phyloP scores from a whole-genome alignment of 2,329 filamentous ascomycete genomes.

The Arthrobotrys musiformis region DNA sequence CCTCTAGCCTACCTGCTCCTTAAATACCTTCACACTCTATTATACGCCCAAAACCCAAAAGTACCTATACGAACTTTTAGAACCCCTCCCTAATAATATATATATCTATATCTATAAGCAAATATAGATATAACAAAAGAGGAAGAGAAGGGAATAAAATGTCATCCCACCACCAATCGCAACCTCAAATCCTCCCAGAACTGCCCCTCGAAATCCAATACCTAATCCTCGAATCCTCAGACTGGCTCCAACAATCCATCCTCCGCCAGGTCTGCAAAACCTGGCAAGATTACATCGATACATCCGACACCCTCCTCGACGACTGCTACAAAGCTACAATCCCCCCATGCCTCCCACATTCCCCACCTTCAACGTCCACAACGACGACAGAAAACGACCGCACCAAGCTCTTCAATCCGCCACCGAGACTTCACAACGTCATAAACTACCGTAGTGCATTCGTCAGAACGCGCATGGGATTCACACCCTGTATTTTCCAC shows the following conservation, averaged over 20 bases:
- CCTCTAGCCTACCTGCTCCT: no score
- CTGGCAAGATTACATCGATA: slow-evolving; percentile 12
- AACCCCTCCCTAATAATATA: no score
- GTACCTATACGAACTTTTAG: no score
- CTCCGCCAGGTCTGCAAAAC: slow-evolving; percentile 10
- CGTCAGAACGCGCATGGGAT: not conserved
- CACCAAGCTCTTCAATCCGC: not conserved
- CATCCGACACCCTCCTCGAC: slow-evolving; percentile 10
- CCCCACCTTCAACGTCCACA: no score
- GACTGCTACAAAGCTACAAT: slow-evolving; percentile 3
- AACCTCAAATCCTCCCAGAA: not conserved
- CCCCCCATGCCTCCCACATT: no score
- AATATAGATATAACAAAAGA: no score
- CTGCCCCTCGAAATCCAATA: slow-evolving; percentile 24
- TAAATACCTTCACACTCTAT: no score
- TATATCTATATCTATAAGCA: no score
- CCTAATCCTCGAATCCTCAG: slow-evolving; percentile 12
- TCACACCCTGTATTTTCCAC: not conserved
- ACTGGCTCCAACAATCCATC: slow-evolving; percentile 6
- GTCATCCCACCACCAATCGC: no score
- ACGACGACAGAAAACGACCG: not conserved
- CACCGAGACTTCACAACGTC: not conserved
- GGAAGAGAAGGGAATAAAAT: no score
- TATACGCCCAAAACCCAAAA: no score
- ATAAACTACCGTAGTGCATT: not conserved